Base-by-base conservation (phyloP, 192 early-diverging fungal genomes). In the Entophlyctis luteolus region DNA sequence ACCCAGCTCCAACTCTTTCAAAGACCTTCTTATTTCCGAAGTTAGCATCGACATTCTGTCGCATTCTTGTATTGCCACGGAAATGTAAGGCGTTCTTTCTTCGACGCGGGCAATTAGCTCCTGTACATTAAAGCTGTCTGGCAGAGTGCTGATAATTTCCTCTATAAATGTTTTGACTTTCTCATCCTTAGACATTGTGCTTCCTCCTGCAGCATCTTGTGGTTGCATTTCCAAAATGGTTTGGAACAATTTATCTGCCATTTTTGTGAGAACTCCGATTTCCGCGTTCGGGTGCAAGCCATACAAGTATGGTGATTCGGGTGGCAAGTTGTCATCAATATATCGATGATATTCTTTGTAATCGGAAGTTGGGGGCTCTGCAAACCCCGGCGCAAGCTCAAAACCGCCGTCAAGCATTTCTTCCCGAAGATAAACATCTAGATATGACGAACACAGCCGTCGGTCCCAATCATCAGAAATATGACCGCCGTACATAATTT, bases 401-500 rank as follows among this genome's bases (percentile, higher is more conserved):
- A 87, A 87, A 34, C 55, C 67, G 18, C 85, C 80, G 63, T 87
- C 85, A n/a, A 86, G 70, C 84, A 87, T 84, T 53, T 86, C 84
- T 39, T 79, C 73, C 37, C 74, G 74, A 16, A 87, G 35, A 55
- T 87, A 87, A 5, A 78, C 77, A 60, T 87, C 85, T 50, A 87
- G 65, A 68, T 87, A 87, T 5, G 84, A 66, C 6, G 82, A 81
- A 70, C 85, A 87, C 32, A 87, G 69, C 38, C 79, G 69, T 22
- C 84, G 73, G 59, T 86, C 84, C 84, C 82, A 86, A 52, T 86
- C 85, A 54, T 87, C 85, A 4, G 84, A 86, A 72, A 87, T 87
- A 47, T 87, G 85, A n/a, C 85, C 85, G 27, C 85, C 85, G 58
- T 87, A 87, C 84, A 86, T 86, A 65, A 86, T 86, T 52, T 86